phyloP scores from a whole-genome alignment of 1,284 basidiomycete genomes.

The Pterula multifida region DNA sequence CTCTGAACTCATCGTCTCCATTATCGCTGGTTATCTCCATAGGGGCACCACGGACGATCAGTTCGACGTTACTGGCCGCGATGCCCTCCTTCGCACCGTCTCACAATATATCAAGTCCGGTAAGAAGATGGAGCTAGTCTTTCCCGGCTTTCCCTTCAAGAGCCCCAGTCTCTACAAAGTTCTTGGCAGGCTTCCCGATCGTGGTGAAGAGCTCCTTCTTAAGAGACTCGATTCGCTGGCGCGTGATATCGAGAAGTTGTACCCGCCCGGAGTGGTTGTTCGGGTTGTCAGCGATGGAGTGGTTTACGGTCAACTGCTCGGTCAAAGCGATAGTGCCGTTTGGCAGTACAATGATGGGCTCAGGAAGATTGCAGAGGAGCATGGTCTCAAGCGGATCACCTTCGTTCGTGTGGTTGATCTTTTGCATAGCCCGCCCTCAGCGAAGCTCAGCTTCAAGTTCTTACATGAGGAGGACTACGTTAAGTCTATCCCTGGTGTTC shows the following conservation, averaged over 20 bases:
- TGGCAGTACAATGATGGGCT: neutral
- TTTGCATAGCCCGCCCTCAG: neutral
- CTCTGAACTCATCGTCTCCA: neutral
- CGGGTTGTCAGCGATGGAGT: conserved; percentile 1
- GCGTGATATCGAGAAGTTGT: neutral
- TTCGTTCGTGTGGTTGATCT: neutral
- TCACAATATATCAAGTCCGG: neutral
- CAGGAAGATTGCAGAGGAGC: neutral
- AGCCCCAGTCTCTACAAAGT: neutral
- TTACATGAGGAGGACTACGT: neutral
- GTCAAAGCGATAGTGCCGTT: neutral
- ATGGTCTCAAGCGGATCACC: neutral
- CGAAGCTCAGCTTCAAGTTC: neutral
- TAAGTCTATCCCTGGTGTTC: neutral
- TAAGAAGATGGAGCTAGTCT: neutral
- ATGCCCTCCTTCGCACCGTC: neutral
- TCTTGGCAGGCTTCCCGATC: neutral
- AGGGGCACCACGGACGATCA: neutral
- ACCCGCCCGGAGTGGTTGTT: neutral
- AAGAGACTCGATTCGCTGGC: neutral
- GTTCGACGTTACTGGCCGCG: neutral
- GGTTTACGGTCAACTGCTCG: conserved; percentile 1
- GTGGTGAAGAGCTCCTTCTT: conserved; percentile 1
- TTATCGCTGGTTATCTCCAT: neutral
- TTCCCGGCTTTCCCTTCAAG: conserved; percentile 4